These are phyloP conservation scores for Talaromyces piceae DNA, from an alignment of 2,329 filamentous ascomycete species.

Conservation along the genomic window DNA sequence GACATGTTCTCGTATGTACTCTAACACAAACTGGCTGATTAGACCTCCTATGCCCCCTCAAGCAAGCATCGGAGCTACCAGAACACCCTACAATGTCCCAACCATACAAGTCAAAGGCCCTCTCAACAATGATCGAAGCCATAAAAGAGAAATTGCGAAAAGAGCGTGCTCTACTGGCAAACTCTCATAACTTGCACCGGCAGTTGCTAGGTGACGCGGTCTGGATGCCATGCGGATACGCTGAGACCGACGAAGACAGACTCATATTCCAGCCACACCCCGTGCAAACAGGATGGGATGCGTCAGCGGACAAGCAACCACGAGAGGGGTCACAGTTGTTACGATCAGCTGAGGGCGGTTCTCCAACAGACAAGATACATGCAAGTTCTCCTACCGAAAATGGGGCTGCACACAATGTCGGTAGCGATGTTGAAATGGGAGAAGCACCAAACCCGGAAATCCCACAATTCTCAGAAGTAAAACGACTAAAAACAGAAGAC, in stretches of 20 bases:
- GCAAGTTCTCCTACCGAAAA: constrained; percentile 12
- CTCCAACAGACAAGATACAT: neutral
- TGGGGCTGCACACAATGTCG: constrained; percentile 4
- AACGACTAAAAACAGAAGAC: constrained; percentile 29
- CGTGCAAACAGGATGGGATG: constrained; percentile 14
- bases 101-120: constrained; percentile 52
- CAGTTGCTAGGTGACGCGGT: constrained; percentile 53
- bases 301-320: constrained; percentile 1
- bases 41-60: constrained; percentile 56
- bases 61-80: constrained; percentile 53
- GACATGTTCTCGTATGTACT: neutral
- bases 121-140: constrained; percentile 50
- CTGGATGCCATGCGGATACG: constrained; percentile 50
- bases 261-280: constrained; percentile 37
- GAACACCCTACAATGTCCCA: constrained; percentile 52
- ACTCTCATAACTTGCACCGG: constrained; percentile 51
- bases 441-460: constrained; percentile 16
- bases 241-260: constrained; percentile 46
- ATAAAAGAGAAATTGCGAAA: constrained; percentile 51
- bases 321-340: neutral
- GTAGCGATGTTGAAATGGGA: constrained; percentile 29
- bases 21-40: constrained; percentile 6
- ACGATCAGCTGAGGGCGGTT: neutral
- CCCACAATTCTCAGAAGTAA: constrained; percentile 9
- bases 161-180: constrained; percentile 50